Percentiles rank a stretch among this genome's conserved stretches.
Evolutionary conservation across 1,284 basidiomycete genomes (phyloP).

Genomic region (Malassezia dermatis): DNA sequence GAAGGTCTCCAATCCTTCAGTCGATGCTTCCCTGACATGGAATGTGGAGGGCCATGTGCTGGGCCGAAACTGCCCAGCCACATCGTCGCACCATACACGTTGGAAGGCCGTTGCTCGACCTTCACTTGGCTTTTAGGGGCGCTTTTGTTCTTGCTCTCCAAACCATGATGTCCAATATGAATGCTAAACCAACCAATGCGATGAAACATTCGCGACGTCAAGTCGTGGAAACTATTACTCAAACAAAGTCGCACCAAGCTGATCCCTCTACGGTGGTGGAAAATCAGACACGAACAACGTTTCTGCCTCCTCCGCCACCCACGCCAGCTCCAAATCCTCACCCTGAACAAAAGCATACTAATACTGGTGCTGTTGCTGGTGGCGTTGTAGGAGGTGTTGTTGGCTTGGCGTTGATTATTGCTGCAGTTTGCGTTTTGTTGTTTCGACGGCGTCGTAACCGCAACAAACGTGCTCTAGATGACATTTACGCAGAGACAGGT

Average conservation of each 20-base stretch:
- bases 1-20: neutral
- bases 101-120: neutral
- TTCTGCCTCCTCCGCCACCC: neutral
- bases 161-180: neutral
- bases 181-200: neutral
- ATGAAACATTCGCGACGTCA: neutral
- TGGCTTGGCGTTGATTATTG: constrained; percentile 3
- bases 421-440: neutral
- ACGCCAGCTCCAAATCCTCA: neutral
- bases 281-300: neutral
- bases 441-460: neutral
- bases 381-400: constrained; percentile 18
- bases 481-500: constrained; percentile 13
- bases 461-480: constrained; percentile 10
- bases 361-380: constrained; percentile 10
- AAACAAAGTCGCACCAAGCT: neutral
- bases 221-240: neutral
- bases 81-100: neutral
- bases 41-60: neutral
- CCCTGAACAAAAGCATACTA: neutral
- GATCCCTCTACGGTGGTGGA: neutral
- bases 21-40: neutral
- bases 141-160: neutral
- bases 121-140: neutral
- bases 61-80: neutral